Base-by-base conservation (phyloP, 176 grass and related monocot species). In the Neostapfia colusana region DNA sequence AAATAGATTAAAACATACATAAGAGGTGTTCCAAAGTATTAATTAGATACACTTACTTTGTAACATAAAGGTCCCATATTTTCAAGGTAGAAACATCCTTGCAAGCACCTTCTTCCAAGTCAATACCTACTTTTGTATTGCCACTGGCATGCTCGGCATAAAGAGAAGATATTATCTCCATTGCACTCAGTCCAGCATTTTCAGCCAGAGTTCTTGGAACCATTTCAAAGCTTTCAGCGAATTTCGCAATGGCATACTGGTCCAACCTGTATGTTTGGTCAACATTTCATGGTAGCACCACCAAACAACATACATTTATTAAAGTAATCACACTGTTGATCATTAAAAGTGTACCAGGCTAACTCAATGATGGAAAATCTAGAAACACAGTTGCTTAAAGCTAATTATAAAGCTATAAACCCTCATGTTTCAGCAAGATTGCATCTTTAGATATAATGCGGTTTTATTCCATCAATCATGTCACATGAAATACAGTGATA, bases 201-300 rank as follows among this genome's bases (percentile, higher is more conserved):
- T 92, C 89, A 63, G 95, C 65, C 20, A 98, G 69, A 25, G 89
- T 98, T 85, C 85, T 98, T 36, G 95, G 91, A 67, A 99, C 77
- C 95, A 99, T 99, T 86, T 99, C 95, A 69, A 97, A 97, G 63
- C 91, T 92, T 84, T 97, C 91, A 44, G 86, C 84, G 78, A 97
- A 97, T 84, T 97, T 97, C 18, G 88, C 91, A 84, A 97, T 92
- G 25, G 95, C 95, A 90, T 93, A 92, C 81, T 97, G 91, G 56
- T 97, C 95, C 86, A 97, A 87, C 51, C 91, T 95, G 82, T 12
- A 88, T 60, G 70, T 79, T n/a, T n/a, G 13, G 58, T 57, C 38
- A 83, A 82, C 16, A 51, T 7, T 17, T 51, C 48, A 51, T 51
- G 48, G 17, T 51, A 51, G 5, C 17, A 49, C 72, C 10, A 63